Evolutionary conservation across 2,329 filamentous ascomycete species (phyloP).

Genomic region (Aspergillus sp.): DNA sequence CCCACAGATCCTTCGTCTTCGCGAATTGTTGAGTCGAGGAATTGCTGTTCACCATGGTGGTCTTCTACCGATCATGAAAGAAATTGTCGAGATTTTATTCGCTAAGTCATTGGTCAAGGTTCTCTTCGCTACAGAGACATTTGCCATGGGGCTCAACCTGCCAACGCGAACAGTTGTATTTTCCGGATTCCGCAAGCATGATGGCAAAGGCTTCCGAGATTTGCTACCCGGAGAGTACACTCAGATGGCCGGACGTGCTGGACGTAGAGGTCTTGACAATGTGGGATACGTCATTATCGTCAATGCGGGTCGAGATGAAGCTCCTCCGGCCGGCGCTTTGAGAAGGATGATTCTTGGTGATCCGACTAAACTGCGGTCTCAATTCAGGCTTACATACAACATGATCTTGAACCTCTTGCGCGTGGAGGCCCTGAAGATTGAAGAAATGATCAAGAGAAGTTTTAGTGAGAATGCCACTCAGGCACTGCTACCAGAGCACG

Average conservation of each 20-base stretch:
- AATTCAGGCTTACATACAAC: conserved; percentile 97
- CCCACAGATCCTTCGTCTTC: conserved; percentile 87
- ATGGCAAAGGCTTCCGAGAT: conserved; percentile 88
- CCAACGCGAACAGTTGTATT: conserved; percentile 97
- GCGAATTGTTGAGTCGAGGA: conserved; percentile 81
- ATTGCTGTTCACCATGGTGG: conserved; percentile 97
- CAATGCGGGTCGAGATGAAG: conserved; percentile 76
- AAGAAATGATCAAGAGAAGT: conserved; percentile 99
- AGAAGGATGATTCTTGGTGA: conserved; percentile 95
- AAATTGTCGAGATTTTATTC: conserved; percentile 95
- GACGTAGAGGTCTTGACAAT: conserved; percentile 85
- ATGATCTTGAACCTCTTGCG: conserved; percentile 97
- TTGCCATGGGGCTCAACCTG: conserved; percentile 96
- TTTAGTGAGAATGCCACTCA: conserved; percentile 99
- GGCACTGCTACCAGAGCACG: conserved; percentile 88
- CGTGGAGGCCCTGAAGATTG: conserved; percentile 95
- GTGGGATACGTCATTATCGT: conserved; percentile 96
- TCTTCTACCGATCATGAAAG: conserved; percentile 92
- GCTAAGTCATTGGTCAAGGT: conserved; percentile 95
- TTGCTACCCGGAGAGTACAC: conserved; percentile 94
- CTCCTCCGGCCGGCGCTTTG: conserved; percentile 78
- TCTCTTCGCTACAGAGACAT: conserved; percentile 95
- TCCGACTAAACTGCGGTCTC: conserved; percentile 90
- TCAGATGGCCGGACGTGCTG: conserved; percentile 95
- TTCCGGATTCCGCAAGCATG: conserved; percentile 94